These are phyloP conservation scores for Kwoniella dejecticola DNA, from an alignment of 768 basidiomycete genomes.

Conservation along the genomic window DNA sequence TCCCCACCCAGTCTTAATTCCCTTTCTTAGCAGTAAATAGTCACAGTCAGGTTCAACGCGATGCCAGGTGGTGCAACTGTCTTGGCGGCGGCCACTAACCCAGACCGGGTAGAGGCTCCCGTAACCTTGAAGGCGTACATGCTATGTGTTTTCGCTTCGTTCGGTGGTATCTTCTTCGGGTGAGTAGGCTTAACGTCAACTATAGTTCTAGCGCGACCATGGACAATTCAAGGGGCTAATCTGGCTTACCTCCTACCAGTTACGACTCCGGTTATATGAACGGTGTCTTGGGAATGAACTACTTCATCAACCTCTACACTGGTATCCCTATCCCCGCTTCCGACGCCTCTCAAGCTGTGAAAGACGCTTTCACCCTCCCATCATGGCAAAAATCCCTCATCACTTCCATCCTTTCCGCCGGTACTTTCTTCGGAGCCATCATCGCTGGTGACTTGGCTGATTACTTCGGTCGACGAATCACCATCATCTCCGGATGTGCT, in stretches of 20 bases:
- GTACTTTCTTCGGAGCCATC: conserved; percentile 57
- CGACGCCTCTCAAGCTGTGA: conserved; percentile 30
- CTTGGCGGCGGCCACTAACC: conserved; percentile 35
- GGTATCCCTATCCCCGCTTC: conserved; percentile 60
- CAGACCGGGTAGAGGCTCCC: conserved; percentile 56
- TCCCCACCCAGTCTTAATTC: no score
- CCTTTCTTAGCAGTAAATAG: no score
- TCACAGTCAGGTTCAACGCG: conserved; percentile 5
- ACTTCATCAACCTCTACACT: conserved; percentile 95
- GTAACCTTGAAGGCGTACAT: conserved; percentile 56
- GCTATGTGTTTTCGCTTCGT: conserved; percentile 54
- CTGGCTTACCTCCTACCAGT: conserved; percentile 3
- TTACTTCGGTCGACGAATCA: conserved; percentile 54
- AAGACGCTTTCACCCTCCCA: conserved; percentile 43
- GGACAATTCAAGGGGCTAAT: neutral
- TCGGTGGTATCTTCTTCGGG: conserved; percentile 55
- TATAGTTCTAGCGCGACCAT: neutral
- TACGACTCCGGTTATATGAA: conserved; percentile 55
- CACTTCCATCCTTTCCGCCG: conserved; percentile 57
- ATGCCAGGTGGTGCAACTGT: conserved; percentile 38
- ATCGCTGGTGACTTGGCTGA: conserved; percentile 58
- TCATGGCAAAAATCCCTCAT: conserved; percentile 53
- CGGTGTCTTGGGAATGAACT: conserved; percentile 60
- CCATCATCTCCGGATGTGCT: conserved; percentile 43
- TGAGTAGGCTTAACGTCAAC: conserved; percentile 6